Evolutionary conservation across 345 rosid species (phyloP).

Genomic region (Rhodomyrtus tomentosa): DNA sequence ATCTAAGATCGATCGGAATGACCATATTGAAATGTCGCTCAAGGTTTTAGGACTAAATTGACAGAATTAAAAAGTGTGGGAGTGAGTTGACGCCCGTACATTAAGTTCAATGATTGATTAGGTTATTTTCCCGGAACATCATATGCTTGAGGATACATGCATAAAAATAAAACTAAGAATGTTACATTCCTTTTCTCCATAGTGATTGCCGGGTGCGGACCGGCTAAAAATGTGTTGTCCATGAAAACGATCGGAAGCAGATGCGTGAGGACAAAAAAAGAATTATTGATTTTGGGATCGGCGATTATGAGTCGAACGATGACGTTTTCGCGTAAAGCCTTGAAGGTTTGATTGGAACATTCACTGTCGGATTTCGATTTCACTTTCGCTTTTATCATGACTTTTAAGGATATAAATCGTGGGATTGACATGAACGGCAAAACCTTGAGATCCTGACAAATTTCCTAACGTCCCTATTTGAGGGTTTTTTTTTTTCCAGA

Average conservation of each 20-base stretch:
- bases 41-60: background rate
- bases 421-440: background rate
- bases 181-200: background rate
- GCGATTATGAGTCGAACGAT: background rate
- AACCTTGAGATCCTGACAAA: background rate
- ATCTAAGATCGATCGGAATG: no score
- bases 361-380: background rate
- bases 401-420: accelerated
- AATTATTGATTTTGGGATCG: background rate
- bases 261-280: background rate
- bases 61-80: background rate
- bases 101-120: background rate
- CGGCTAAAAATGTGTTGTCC: background rate
- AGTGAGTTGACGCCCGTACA: accelerated
- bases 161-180: background rate
- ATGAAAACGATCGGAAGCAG: background rate
- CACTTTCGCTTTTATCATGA: background rate
- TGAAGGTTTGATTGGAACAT: background rate
- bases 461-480: background rate
- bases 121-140: background rate
- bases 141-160: no score
- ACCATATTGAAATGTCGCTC: no score
- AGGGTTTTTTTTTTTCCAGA: background rate
- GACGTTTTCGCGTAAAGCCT: background rate
- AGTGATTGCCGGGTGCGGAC: background rate